Evolutionary conservation across 2,329 filamentous ascomycete species (phyloP).

Genomic region (Golovinomyces cichoracearum): DNA sequence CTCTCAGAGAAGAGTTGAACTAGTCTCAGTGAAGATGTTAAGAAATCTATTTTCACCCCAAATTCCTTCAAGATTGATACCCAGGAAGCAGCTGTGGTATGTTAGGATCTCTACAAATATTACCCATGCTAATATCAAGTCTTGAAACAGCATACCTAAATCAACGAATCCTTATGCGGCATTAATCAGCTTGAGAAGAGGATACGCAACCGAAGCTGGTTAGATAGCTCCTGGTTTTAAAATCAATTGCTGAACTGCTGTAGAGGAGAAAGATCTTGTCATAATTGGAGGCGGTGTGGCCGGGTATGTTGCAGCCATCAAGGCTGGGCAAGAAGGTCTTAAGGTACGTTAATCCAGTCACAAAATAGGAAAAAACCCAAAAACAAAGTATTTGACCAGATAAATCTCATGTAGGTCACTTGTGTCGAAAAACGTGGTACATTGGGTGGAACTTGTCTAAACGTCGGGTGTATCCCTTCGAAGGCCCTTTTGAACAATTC

Average conservation of each 20-base stretch:
- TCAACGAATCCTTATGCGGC: slow-evolving; percentile 21
- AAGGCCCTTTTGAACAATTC: slow-evolving; percentile 99
- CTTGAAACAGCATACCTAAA: no score
- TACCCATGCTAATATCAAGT: no score
- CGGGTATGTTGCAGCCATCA: slow-evolving; percentile 96
- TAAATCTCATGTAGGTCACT: slow-evolving; percentile 34
- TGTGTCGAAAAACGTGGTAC: slow-evolving; percentile 96
- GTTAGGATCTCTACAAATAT: no score
- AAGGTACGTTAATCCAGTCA: slow-evolving; percentile 36
- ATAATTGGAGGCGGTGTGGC: slow-evolving; percentile 96
- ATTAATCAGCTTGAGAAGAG: slow-evolving; percentile 31
- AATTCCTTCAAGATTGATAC: no score
- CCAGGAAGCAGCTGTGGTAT: no score
- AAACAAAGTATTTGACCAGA: slow-evolving; percentile 4
- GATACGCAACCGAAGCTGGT: slow-evolving; percentile 26
- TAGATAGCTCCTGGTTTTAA: no score
- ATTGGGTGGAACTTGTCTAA: slow-evolving; percentile 89
- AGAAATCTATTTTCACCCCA: no score
- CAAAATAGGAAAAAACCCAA: background rate
- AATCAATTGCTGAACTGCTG: no score
- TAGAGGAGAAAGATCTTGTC: slow-evolving; percentile 85
- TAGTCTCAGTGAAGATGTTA: no score
- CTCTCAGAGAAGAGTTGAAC: no score
- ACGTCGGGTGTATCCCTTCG: slow-evolving; percentile 96
- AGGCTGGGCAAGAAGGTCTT: slow-evolving; percentile 87